Evolutionary conservation across 805 yeast genomes (phyloP).

Genomic region (Brettanomyces bruxellensis): DNA sequence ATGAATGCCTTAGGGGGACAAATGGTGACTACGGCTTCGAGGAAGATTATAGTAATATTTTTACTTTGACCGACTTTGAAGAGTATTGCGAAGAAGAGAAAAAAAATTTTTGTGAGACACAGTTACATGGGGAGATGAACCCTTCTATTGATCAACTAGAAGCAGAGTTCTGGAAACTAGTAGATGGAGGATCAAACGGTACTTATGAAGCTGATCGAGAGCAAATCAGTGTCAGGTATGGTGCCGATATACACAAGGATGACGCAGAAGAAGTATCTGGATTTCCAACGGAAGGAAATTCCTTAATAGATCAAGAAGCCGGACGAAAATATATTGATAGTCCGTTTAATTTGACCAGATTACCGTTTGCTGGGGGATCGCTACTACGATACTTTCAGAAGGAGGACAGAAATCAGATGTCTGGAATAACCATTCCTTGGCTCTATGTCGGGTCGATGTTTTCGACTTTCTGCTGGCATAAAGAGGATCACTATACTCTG

Average conservation of each 20-base stretch:
- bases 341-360: constrained; percentile 67
- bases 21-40: constrained; percentile 86
- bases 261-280: constrained; percentile 63
- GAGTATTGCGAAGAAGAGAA: constrained; percentile 43
- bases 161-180: constrained; percentile 53
- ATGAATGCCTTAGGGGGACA: constrained; percentile 67
- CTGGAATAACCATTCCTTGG: constrained; percentile 97
- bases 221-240: constrained; percentile 57
- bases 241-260: constrained; percentile 74
- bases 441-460: constrained; percentile 81
- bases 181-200: constrained; percentile 8
- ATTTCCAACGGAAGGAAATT: constrained; percentile 44
- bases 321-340: constrained; percentile 36
- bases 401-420: constrained; percentile 40
- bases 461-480: constrained; percentile 95
- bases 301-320: constrained; percentile 9
- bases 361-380: constrained; percentile 66
- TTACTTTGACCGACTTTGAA: constrained; percentile 43
- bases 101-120: constrained; percentile 30
- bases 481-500: constrained; percentile 87
- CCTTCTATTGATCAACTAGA: constrained; percentile 44
- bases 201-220: neutral
- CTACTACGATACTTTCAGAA: constrained; percentile 50
- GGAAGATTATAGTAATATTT: constrained; percentile 46
- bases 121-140: constrained; percentile 21